phyloP scores from a whole-genome alignment of 371 early-diverging fungal genomes.

The Lichtheimia corymbifera region DNA sequence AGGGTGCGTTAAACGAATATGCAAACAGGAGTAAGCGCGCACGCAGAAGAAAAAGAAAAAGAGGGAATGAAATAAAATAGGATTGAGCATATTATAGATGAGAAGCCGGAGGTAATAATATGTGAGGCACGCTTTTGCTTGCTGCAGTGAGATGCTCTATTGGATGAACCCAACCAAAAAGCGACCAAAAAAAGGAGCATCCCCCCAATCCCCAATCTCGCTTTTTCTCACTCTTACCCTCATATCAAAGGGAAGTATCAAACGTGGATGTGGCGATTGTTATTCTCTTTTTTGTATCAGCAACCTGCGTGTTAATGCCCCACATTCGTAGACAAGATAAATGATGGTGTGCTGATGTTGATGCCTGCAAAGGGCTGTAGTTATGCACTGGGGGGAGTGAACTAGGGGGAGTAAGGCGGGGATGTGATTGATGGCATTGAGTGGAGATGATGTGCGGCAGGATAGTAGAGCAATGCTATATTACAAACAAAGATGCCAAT shows the following conservation, averaged over 20 bases:
- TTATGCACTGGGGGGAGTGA: background rate
- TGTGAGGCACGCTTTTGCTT: background rate
- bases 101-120: background rate
- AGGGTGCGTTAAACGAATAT: constrained; percentile 1
- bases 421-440: background rate
- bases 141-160: background rate
- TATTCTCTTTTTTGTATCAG: background rate
- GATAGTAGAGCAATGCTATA: background rate
- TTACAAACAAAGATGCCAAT: constrained; percentile 1
- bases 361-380: too few relatives aligned
- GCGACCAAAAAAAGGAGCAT: background rate
- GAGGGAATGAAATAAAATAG: background rate
- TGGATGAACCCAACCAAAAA: background rate
- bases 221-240: too few relatives aligned
- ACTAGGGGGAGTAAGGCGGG: background rate
- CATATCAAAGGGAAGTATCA: background rate
- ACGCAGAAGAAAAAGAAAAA: constrained; percentile 1
- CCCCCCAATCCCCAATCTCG: too few relatives aligned
- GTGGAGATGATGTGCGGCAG: background rate
- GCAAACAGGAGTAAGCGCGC: background rate
- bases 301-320: too few relatives aligned
- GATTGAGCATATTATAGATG: background rate
- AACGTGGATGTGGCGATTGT: background rate
- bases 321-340: too few relatives aligned
- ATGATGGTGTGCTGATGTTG: too few relatives aligned